These are phyloP conservation scores for Picochlorum sp. DNA, from an alignment of 139 green algal species.

Conservation along the genomic window DNA sequence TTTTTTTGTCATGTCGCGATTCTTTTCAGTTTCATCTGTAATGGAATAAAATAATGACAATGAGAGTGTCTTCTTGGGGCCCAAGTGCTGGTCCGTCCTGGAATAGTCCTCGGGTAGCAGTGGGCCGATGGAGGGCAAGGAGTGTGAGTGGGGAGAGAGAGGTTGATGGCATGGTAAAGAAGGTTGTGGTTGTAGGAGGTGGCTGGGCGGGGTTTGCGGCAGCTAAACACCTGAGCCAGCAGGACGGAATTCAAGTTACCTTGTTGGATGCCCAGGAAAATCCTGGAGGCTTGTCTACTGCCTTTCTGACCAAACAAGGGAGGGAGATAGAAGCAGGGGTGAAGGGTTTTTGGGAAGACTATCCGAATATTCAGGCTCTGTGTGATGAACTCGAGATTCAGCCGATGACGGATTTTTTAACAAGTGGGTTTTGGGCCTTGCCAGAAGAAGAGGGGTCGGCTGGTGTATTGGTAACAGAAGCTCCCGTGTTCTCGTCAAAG, in stretches of 20 bases:
- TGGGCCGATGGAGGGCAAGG: neutral
- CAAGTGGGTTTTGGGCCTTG: constrained; percentile 49
- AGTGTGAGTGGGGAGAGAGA: neutral
- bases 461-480: constrained; percentile 24
- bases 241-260: constrained; percentile 56
- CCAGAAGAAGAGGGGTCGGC: neutral
- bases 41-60: neutral
- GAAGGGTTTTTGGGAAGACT: constrained; percentile 71
- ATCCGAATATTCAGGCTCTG: constrained; percentile 65
- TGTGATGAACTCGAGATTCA: constrained; percentile 45
- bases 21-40: too few relatives aligned
- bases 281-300: constrained; percentile 52
- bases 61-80: too few relatives aligned
- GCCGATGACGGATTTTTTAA: constrained; percentile 69
- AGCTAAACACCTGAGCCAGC: constrained; percentile 61
- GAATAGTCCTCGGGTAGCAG: too few relatives aligned
- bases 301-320: constrained; percentile 48
- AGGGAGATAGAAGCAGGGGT: constrained; percentile 75
- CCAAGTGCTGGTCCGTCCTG: too few relatives aligned
- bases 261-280: constrained; percentile 65
- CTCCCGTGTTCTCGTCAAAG: constrained; percentile 63
- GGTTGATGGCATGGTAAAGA: constrained; percentile 11
- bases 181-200: constrained; percentile 44
- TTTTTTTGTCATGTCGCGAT: too few relatives aligned
- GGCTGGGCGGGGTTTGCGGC: constrained; percentile 69